phyloP scores from a whole-genome alignment of 805 yeast species.

The Kodamaea hsintzibuensis region DNA sequence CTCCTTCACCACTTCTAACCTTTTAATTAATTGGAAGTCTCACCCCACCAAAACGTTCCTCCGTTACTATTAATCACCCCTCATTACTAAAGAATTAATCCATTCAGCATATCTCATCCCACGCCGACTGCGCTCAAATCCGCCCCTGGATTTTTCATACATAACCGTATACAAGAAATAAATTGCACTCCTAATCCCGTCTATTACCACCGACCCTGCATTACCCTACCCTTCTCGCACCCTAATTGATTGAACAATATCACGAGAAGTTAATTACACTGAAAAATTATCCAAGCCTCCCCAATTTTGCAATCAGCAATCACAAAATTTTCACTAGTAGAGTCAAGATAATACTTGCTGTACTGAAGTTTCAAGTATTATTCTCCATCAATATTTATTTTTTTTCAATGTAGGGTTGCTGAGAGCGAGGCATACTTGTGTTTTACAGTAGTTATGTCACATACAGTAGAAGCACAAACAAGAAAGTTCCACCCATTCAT shows the following conservation, averaged over 20 bases:
- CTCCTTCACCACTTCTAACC: neutral
- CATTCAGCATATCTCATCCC: neutral
- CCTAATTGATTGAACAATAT: neutral
- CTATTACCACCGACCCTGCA: no score
- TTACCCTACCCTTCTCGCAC: neutral
- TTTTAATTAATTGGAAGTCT: no score
- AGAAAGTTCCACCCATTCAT: neutral
- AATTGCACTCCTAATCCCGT: neutral
- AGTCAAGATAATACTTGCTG: no score
- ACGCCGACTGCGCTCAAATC: neutral
- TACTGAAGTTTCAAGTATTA: no score
- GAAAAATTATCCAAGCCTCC: neutral
- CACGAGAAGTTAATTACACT: neutral
- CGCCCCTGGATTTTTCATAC: neutral
- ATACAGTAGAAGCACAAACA: no score
- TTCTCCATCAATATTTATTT: no score
- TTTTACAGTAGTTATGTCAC: no score
- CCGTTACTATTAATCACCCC: neutral
- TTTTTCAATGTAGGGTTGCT: no score
- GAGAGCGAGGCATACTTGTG: no score
- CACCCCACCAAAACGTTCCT: constrained; percentile 6
- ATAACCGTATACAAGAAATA: no score
- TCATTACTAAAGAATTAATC: neutral
- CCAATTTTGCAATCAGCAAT: neutral
- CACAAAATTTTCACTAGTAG: no score